phyloP scores from a whole-genome alignment of 1,284 basidiomycete species.

The Ganoderma multipileum region DNA sequence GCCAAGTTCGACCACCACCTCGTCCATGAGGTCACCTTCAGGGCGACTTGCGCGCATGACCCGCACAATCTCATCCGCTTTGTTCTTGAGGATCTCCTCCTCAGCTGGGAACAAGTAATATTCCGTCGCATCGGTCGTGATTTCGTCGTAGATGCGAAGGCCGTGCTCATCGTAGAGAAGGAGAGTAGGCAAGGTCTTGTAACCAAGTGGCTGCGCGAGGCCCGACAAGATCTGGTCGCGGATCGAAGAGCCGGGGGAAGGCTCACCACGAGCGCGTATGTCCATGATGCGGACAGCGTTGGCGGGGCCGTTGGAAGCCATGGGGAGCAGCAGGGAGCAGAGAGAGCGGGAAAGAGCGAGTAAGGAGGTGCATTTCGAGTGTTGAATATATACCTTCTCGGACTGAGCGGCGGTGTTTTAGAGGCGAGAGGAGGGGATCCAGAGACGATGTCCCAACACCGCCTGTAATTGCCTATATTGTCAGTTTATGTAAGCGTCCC shows the following conservation, averaged over 20 bases:
- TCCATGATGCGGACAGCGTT: conserved; percentile 55
- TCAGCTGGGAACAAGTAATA: conserved; percentile 90
- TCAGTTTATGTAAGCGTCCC: conserved; percentile 31
- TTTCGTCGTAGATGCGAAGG: conserved; percentile 82
- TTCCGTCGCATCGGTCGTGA: conserved; percentile 82
- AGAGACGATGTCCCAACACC: conserved; percentile 3
- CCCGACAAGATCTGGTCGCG: conserved; percentile 59
- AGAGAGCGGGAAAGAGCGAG: not conserved
- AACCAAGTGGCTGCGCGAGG: conserved; percentile 56
- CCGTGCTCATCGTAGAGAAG: conserved; percentile 90
- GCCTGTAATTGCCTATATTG: conserved; percentile 10
- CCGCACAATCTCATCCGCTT: conserved; percentile 72
- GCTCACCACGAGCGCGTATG: conserved; percentile 45
- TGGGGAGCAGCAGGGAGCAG: conserved; percentile 5
- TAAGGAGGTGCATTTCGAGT: conserved; percentile 10
- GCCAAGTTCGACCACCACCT: conserved; percentile 83
- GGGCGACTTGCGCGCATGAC: conserved; percentile 71
- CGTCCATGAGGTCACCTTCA: conserved; percentile 52
- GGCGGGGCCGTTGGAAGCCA: conserved; percentile 19
- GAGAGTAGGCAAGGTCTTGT: conserved; percentile 82
- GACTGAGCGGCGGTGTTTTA: conserved; percentile 8
- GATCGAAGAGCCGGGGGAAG: conserved; percentile 46
- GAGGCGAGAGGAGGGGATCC: conserved; percentile 3
- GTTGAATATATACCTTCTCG: conserved; percentile 20
- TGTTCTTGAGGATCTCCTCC: conserved; percentile 70